Base-by-base conservation (phyloP, 2,329 filamentous ascomycete genomes). In the Microthyrium microscopicum region DNA sequence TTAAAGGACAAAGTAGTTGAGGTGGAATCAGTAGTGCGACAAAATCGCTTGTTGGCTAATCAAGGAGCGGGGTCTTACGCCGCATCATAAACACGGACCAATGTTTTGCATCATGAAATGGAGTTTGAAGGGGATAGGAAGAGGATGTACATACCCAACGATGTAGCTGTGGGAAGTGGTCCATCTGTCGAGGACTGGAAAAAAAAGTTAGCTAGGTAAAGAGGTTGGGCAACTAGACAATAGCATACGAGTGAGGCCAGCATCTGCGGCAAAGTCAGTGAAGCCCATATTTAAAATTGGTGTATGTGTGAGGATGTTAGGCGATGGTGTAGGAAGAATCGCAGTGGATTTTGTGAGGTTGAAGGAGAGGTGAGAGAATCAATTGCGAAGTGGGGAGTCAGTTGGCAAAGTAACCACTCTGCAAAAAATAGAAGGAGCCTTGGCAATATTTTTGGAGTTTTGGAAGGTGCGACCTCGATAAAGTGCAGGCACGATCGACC, bases 21-120 rank as follows among this genome's bases (percentile, higher is more conserved):
- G 37, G 40, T 33, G 41, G 27, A 37, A 45, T 83, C 78, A 85
- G 79, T 81, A 68, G 57, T 80, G 77, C 78, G 77, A 70, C 65
- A 64, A 68, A n/a, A n/a, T 66, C 69, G 70, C 75, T 66, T 73
- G 76, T 70, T 68, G 66, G 64, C 65, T 81, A 80, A 69, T 82
- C 81, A 78, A 70, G 55, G 64, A 61, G 73, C 75, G 77, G 80
- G 66, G 78, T 85, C 79, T 87, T 87, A 80, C 83, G 70, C 72
- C 77, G 75, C 74, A 77, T 87, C 78, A 71, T 81, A 74, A 87
- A 89, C 80, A 87, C 79, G 80, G 81, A 87, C 81, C 78, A 85
- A 75, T 66, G 66, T 39, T 68, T 78, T 68, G 85, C 80, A 84
- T 85, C 79, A 78, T 68, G 47, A 48, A 54, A 57, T 43, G 42